Evolutionary conservation across 106 monocot genomes (phyloP).

Genomic region (Acanthochlamys bracteata): DNA sequence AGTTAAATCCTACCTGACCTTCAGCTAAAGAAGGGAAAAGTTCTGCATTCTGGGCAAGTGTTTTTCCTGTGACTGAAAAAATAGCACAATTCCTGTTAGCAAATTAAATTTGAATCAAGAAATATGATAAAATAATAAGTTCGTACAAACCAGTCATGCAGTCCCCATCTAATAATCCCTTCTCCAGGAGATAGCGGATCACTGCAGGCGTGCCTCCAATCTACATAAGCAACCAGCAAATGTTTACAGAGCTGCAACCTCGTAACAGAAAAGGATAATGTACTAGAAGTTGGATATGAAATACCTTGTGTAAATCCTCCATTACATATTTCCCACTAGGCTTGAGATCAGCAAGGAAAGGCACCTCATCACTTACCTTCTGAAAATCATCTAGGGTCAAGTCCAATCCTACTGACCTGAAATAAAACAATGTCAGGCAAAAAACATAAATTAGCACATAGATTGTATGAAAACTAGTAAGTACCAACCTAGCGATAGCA

Average conservation of each 20-base stretch:
- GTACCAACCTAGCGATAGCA: slow-evolving; percentile 85
- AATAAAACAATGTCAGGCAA: neutral
- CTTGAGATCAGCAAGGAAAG: slow-evolving; percentile 97
- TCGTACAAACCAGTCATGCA: no score
- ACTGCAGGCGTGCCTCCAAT: slow-evolving; percentile 89
- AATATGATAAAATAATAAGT: neutral
- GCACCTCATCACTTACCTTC: slow-evolving; percentile 79
- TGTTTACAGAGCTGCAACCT: neutral
- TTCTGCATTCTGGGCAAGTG: slow-evolving; percentile 88
- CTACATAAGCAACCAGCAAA: slow-evolving; percentile 20
- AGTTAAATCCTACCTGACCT: slow-evolving; percentile 56
- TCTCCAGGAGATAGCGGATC: no score
- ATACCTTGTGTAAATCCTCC: slow-evolving; percentile 97
- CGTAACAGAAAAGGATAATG: neutral
- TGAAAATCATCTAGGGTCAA: slow-evolving; percentile 97
- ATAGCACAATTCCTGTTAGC: neutral
- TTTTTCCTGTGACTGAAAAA: slow-evolving; percentile 83
- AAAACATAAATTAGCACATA: neutral
- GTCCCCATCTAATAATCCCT: no score
- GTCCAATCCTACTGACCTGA: slow-evolving; percentile 82
- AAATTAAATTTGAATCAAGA: no score
- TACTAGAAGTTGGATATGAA: neutral
- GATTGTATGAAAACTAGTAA: neutral
- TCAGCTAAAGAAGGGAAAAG: slow-evolving; percentile 60
- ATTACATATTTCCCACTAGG: slow-evolving; percentile 99